phyloP scores from a whole-genome alignment of 768 basidiomycete species.

The Infundibulicybe gibba region DNA sequence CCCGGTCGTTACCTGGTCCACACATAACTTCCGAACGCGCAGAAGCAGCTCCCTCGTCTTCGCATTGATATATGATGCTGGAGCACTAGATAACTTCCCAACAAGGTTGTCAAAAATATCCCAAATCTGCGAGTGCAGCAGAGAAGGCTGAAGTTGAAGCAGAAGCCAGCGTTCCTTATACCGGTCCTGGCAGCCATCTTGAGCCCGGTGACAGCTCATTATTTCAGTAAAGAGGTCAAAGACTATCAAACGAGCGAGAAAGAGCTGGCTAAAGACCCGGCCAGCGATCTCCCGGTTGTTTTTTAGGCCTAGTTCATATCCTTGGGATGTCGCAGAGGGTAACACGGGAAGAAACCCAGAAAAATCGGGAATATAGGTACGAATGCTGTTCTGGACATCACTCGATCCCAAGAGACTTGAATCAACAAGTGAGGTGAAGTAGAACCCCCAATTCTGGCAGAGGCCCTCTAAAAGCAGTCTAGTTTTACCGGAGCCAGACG shows the following conservation, averaged over 20 bases:
- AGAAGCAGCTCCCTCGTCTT: constrained; percentile 27
- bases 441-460: constrained; percentile 43
- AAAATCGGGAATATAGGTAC: constrained; percentile 30
- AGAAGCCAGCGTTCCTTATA: constrained; percentile 36
- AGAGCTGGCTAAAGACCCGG: constrained; percentile 31
- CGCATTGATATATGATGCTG: constrained; percentile 30
- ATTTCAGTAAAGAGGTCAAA: constrained; percentile 33
- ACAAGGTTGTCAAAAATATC: constrained; percentile 39
- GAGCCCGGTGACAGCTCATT: constrained; percentile 17
- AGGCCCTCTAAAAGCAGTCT: constrained; percentile 40
- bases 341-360: constrained; percentile 25
- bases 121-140: constrained; percentile 30
- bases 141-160: constrained; percentile 36
- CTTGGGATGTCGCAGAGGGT: constrained; percentile 23
- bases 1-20: constrained; percentile 2
- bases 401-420: constrained; percentile 39
- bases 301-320: constrained; percentile 26
- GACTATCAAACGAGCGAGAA: constrained; percentile 37
- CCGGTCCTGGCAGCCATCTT: constrained; percentile 9
- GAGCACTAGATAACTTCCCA: constrained; percentile 24
- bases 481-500: constrained; percentile 45
- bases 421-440: constrained; percentile 42
- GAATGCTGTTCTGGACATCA: constrained; percentile 38
- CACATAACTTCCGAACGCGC: constrained; percentile 23
- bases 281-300: constrained; percentile 33